Evolutionary conservation across 805 yeast species (phyloP), one percentile per base, ranked within the genome.

Genomic region (Candida pini): DNA sequence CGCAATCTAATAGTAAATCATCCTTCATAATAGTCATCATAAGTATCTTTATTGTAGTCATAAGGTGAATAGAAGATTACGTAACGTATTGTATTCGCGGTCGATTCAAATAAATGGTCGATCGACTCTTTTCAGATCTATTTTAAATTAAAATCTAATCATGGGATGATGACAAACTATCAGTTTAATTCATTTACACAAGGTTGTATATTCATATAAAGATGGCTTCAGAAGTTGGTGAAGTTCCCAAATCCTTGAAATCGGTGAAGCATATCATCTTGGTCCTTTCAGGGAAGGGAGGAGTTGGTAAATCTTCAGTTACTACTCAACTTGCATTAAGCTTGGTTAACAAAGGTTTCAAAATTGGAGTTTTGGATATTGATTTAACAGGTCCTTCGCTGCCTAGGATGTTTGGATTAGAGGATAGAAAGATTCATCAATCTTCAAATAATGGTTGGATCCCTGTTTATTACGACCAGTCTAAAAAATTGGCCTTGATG

Each of bases 371-470:
- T 0, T 64, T 92, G 17, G 98, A 92, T 54, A 87, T 92, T 15
- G 98, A 92, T 63, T 65, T 92, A 28, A 92, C 98, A 0, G 98
- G 98, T 0, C 98, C 98, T 0, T 89, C 97, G 1, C 63, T 88
- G 24, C 98, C 99, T 3, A 68, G 98, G 33, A 88, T 92, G 95
- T 88, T 92, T 64, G 97, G 97, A 1, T 69, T 88, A 8, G 98
- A 92, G 54, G 60, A 61, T 5, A 68, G 69, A 28, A 86, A 88
- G 46, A 85, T 92, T 3, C 87, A 74, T 49, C 97, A 92, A 59
- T 73, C 86, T 0, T 61, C 76, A 0, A 70, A 74, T 6, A 96
- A 96, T 0, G 98, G 98, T 0, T 92, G 99, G 99, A 74, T 87
- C 7, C 99, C 99, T 0, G 97, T 92, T 0, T 62, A 68, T 38